Base-by-base conservation (phyloP, 345 rosid genomes). In the Lepidium sativum region DNA sequence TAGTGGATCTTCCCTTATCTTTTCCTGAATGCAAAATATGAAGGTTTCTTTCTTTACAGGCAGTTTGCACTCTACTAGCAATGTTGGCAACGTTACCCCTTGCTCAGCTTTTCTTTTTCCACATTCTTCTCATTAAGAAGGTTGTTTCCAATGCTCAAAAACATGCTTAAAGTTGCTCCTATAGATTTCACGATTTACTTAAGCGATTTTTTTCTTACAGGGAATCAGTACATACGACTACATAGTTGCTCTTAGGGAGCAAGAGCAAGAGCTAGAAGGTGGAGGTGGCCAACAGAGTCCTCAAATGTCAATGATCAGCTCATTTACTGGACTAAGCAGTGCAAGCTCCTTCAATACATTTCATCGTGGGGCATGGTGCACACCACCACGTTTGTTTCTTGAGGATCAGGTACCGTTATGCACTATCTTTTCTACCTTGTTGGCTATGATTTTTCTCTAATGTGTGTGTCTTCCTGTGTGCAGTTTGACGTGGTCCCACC, bases 401-500 rank as follows among this genome's bases (percentile, higher is more conserved):
- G 99, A 94, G 78, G 99, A 94, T 80, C 99, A 90, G 95, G 99
- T 94, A 75, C 59, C 38, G n/a, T 25, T 4, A 6, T 29, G 15
- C 45, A 47, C 45, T 34, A 40, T 0, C 3, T 9, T 41, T n/a
- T 25, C 0, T 18, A 25, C 49, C 35, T 45, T 14, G 18, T 54
- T 3, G 20, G 17, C 4, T 35, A 27, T 7, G 6, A 23, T 3
- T 41, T 41, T 60, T 1, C 13, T 59, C 57, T 72, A 51, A 60
- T n/a, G n/a, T n/a, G n/a, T 31, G 12, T 21, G 41, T 61, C 29
- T 25, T 11, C 67, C 15, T 44, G 17, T 21, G 44, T 67, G 3
- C 81, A 94, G 99, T 90, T 94, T 77, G 99, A 94, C 67, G 99
- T 94, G 58, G 97, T 94, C 64, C 99, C 99, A 60, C 99, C 97